phyloP scores from a whole-genome alignment of 129 eudicot genomes.

The Saussurea involucrata region DNA sequence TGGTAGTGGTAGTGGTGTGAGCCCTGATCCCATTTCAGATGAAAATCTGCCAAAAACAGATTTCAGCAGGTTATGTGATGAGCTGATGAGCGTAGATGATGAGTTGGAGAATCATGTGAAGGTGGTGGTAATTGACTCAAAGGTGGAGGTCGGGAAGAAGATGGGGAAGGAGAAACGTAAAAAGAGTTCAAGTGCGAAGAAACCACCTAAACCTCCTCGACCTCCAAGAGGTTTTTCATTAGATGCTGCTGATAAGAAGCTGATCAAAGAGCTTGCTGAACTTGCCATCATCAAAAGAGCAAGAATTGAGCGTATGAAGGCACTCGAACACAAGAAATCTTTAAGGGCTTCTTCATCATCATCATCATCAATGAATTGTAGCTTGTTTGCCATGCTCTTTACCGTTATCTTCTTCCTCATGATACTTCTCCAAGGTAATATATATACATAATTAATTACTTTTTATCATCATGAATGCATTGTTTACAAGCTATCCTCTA shows the following conservation, averaged over 20 bases:
- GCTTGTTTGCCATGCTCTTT: conserved; percentile 61
- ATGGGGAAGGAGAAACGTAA: conserved; percentile 57
- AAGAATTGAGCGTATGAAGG: conserved; percentile 71
- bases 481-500: not conserved
- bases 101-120: conserved; percentile 17
- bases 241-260: conserved; percentile 83
- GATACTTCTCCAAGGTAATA: conserved; percentile 59
- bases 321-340: conserved; percentile 68
- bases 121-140: conserved; percentile 32
- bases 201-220: conserved; percentile 73
- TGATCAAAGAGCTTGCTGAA: conserved; percentile 79
- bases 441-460: not conserved
- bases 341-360: conserved; percentile 54
- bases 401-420: conserved; percentile 56
- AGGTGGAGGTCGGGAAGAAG: conserved; percentile 39
- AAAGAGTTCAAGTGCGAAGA: conserved; percentile 45
- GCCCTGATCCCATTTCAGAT: not conserved
- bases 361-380: conserved; percentile 47
- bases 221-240: conserved; percentile 70
- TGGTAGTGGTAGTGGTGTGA: conserved; percentile 22
- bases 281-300: conserved; percentile 75
- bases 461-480: not conserved
- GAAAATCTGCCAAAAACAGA: conserved; percentile 7
- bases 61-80: conserved; percentile 25
- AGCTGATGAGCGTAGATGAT: conserved; percentile 28